Percentiles rank a stretch among this genome's conserved stretches.
phyloP scores from a whole-genome alignment of 257 asterid species.

The Solanum chiquidenum region DNA sequence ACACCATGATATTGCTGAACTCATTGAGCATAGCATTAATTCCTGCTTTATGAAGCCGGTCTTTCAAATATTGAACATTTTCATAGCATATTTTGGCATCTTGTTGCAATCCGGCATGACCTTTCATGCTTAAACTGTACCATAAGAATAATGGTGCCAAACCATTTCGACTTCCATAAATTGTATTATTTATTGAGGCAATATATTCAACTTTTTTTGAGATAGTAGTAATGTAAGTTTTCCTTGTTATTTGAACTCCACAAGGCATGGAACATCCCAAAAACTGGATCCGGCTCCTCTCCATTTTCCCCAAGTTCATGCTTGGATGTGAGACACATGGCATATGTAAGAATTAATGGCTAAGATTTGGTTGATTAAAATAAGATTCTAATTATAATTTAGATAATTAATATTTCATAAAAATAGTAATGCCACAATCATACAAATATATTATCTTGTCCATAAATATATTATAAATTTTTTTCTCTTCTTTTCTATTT shows the following conservation, averaged over 20 bases:
- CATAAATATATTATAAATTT: no score
- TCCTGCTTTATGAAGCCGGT: background rate
- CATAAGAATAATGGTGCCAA: background rate
- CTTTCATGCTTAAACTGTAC: background rate
- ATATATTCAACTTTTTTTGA: background rate
- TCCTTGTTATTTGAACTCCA: background rate
- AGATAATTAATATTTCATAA: no score
- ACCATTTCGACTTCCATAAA: background rate
- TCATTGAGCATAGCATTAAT: background rate
- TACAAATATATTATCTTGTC: no score
- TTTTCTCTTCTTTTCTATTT: no score
- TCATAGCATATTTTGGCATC: background rate
- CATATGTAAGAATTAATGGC: no score
- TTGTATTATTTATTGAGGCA: background rate
- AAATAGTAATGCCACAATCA: no score
- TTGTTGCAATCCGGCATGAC: background rate
- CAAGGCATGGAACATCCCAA: background rate
- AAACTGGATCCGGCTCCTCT: background rate
- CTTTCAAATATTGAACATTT: conserved; percentile 4
- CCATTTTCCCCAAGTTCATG: no score
- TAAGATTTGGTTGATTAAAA: no score
- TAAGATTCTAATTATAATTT: no score
- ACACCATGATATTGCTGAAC: background rate
- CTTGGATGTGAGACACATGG: no score
- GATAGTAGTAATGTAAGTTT: background rate